Percentiles rank a stretch among this genome's conserved stretches.
Evolutionary conservation across 2,329 filamentous ascomycete species (phyloP).

Genomic region (Penicillium sp.): DNA sequence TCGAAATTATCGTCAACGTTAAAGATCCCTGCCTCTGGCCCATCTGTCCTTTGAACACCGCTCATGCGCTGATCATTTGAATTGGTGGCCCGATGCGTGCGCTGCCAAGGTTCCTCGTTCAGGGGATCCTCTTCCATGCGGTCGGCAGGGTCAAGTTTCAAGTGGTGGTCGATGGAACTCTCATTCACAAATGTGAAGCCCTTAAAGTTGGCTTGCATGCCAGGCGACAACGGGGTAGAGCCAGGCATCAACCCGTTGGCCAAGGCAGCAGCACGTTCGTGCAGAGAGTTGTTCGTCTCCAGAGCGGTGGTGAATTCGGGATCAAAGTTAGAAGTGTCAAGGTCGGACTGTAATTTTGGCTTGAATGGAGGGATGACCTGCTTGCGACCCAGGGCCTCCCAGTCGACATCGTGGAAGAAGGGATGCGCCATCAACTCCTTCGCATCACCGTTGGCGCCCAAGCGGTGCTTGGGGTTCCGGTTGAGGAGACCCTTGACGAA

Average conservation of each 20-base stretch:
- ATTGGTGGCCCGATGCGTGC: constrained; percentile 26
- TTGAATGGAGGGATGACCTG: constrained; percentile 95
- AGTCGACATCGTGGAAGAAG: constrained; percentile 93
- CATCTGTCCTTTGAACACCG: constrained; percentile 38
- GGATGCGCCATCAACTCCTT: constrained; percentile 89
- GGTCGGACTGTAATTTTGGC: constrained; percentile 90
- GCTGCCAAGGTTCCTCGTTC: constrained; percentile 34
- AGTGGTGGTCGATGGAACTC: constrained; percentile 70
- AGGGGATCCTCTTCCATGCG: constrained; percentile 41
- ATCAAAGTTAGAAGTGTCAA: constrained; percentile 96
- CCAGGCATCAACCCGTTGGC: constrained; percentile 75
- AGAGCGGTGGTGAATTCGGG: constrained; percentile 96
- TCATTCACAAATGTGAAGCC: constrained; percentile 99
- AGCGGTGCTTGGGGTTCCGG: constrained; percentile 89
- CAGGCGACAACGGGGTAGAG: constrained; percentile 87
- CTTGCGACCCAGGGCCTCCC: constrained; percentile 82
- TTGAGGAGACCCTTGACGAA: constrained; percentile 98
- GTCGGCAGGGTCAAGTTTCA: constrained; percentile 32
- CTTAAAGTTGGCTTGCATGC: constrained; percentile 95
- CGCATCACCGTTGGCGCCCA: constrained; percentile 85
- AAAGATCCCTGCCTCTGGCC: constrained; percentile 37
- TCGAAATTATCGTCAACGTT: constrained; percentile 42
- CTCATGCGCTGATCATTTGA: constrained; percentile 40
- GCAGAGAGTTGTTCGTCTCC: constrained; percentile 78
- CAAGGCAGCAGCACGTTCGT: constrained; percentile 80